Conservation (phyloP, 257 asterid genomes). For the Solanum phureja region DNA sequence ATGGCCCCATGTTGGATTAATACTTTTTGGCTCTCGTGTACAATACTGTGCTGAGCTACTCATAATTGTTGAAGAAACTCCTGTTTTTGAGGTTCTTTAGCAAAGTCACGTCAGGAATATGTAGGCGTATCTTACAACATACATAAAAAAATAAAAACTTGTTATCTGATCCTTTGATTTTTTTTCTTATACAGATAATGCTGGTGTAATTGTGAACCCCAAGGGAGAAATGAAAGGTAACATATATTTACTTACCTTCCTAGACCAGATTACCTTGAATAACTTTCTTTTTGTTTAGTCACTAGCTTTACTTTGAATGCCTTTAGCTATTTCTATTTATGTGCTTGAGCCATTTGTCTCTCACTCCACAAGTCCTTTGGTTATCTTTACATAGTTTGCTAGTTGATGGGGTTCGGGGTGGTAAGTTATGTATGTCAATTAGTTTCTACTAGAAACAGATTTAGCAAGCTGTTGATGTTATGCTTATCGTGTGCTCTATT, state of each 20-base stretch:
- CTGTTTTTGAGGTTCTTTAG: background rate
- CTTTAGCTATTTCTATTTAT: background rate
- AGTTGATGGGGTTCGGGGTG: too few relatives aligned
- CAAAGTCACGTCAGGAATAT: background rate
- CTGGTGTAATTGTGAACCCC: conserved; percentile 54
- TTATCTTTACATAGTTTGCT: too few relatives aligned
- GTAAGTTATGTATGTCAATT: background rate
- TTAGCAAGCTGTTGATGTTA: background rate
- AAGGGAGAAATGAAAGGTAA: conserved; percentile 62
- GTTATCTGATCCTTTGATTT: background rate
- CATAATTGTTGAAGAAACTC: background rate
- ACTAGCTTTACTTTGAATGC: background rate
- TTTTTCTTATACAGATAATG: conserved; percentile 29
- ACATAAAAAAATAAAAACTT: background rate
- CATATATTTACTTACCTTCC: background rate
- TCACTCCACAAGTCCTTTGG: background rate
- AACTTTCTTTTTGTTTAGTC: background rate
- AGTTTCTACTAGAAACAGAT: background rate
- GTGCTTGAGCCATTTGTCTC: background rate
- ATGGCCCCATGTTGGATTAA: background rate
- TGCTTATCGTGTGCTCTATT: background rate
- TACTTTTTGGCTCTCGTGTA: background rate
- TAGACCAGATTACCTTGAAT: background rate
- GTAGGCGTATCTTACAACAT: background rate
- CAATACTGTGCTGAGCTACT: background rate